These are phyloP conservation scores for Lithospermum erythrorhizon DNA, from an alignment of 257 asterid genomes.

Conservation along the genomic window DNA sequence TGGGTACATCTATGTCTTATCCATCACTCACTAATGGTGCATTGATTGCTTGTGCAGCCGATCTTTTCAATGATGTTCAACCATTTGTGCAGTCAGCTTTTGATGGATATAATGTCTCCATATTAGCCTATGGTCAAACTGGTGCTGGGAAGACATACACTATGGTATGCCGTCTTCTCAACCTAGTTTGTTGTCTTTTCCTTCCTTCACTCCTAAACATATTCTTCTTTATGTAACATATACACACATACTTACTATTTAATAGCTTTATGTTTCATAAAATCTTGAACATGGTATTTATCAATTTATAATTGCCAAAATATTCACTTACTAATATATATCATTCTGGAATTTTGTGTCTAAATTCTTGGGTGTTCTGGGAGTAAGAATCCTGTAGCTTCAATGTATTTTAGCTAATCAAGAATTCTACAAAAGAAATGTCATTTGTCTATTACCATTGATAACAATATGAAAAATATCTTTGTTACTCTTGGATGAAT, in stretches of 20 bases:
- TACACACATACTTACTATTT: not conserved
- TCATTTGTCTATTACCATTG: not conserved
- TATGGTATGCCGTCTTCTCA: conserved; percentile 55
- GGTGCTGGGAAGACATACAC: conserved; percentile 88
- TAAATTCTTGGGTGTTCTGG: not conserved
- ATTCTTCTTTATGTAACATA: not conserved
- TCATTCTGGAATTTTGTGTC: too few relatives aligned
- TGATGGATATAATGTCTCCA: conserved; percentile 85
- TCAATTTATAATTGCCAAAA: not conserved
- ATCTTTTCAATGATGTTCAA: conserved; percentile 81
- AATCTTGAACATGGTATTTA: too few relatives aligned
- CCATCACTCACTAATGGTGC: conserved; percentile 15
- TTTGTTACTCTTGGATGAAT: not conserved
- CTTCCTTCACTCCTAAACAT: not conserved
- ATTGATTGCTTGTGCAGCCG: conserved; percentile 50
- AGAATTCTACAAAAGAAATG: not conserved
- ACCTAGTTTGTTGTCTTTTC: conserved; percentile 9
- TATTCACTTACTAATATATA: not conserved
- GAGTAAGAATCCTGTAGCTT: not conserved
- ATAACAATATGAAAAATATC: not conserved
- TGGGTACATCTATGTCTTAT: conserved; percentile 6
- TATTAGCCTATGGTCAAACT: conserved; percentile 84
- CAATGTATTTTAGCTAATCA: not conserved
- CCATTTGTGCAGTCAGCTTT: conserved; percentile 99
- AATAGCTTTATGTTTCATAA: not conserved